These are phyloP conservation scores for Coemansia sp. DNA, from an alignment of 192 early-diverging fungal species.

Conservation along the genomic window DNA sequence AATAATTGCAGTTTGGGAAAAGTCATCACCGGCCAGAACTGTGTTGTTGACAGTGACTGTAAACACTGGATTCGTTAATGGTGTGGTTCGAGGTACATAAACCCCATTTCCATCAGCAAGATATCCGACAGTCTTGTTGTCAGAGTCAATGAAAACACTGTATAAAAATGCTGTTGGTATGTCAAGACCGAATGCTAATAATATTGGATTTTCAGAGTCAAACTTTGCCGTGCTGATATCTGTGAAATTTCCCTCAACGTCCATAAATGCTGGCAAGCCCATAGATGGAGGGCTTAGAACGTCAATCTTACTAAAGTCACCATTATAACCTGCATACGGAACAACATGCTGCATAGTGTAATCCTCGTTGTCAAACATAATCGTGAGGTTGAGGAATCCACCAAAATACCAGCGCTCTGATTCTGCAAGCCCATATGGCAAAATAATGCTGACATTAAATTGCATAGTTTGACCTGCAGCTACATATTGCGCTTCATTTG, in stretches of 20 bases:
- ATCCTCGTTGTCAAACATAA: neutral
- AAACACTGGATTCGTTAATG: neutral
- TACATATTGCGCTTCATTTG: neutral
- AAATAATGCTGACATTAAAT: conserved; percentile 1
- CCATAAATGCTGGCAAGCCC: neutral
- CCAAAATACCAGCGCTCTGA: conserved; percentile 9
- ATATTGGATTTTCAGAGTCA: neutral
- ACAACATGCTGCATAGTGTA: neutral
- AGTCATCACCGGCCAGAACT: conserved; percentile 2
- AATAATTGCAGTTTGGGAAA: conserved; percentile 29
- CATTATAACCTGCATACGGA: conserved; percentile 10
- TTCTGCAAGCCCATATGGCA: conserved; percentile 5
- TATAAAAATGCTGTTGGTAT: neutral
- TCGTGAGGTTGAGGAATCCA: conserved; percentile 1
- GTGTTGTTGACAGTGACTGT: neutral
- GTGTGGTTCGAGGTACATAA: neutral
- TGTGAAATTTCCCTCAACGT: neutral
- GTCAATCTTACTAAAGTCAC: neutral
- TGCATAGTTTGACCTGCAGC: neutral
- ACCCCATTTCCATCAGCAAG: neutral
- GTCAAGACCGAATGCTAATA: conserved; percentile 1
- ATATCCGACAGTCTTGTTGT: neutral
- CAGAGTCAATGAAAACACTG: neutral
- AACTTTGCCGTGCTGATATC: conserved; percentile 3
- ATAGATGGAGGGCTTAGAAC: neutral